Evolutionary conservation across 192 early-diverging fungal genomes (phyloP).

Genomic region (Backusella luteola): DNA sequence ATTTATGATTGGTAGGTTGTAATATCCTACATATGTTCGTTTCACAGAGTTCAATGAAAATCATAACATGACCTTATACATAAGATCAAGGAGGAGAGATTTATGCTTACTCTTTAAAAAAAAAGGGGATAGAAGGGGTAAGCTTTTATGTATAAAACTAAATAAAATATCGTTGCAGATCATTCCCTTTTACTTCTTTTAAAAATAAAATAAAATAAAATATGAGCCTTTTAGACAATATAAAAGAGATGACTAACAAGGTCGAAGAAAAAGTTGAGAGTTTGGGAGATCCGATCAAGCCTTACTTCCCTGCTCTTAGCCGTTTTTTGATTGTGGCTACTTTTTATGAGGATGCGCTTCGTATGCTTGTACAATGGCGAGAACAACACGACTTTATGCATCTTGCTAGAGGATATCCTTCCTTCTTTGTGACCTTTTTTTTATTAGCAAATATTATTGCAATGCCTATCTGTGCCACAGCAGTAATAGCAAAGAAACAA

Average conservation of each 20-base stretch:
- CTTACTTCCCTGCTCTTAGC: slow-evolving; percentile 84
- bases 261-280: slow-evolving; percentile 48
- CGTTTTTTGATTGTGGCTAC: slow-evolving; percentile 95
- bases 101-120: background rate
- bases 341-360: slow-evolving; percentile 89
- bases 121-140: background rate
- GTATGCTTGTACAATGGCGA: slow-evolving; percentile 85
- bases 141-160: background rate
- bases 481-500: slow-evolving; percentile 79
- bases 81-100: background rate
- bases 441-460: slow-evolving; percentile 74
- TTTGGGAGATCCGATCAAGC: slow-evolving; percentile 78
- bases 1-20: background rate
- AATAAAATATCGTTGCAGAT: background rate
- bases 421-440: slow-evolving; percentile 78
- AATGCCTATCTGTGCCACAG: slow-evolving; percentile 75
- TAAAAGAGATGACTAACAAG: background rate
- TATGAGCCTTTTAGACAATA: background rate
- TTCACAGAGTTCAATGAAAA: background rate
- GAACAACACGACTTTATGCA: slow-evolving; percentile 88
- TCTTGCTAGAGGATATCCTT: slow-evolving; percentile 75
- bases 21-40: background rate
- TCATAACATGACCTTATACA: background rate
- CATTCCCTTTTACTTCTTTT: background rate
- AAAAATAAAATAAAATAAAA: background rate